Percentiles rank a stretch among this genome's conserved stretches.
These are phyloP conservation scores for Rhizopogon sp. DNA, from an alignment of 768 basidiomycete species.

Conservation along the genomic window DNA sequence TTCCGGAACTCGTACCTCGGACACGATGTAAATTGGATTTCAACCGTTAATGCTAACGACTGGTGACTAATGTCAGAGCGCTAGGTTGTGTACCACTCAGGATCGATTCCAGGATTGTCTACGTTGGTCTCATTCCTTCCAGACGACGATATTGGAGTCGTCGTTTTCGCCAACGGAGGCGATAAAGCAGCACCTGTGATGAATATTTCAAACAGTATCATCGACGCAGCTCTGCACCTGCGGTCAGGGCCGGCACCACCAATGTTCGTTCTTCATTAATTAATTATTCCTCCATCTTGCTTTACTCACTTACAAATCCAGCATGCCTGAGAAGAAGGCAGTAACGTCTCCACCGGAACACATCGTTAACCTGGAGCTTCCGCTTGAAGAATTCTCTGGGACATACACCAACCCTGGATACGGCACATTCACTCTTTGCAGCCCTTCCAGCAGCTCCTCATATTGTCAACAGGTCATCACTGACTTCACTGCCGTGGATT, in stretches of 20 bases:
- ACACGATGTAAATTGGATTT: slow-evolving; percentile 30
- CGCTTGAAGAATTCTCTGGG: slow-evolving; percentile 27
- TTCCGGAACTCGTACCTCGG: slow-evolving; percentile 32
- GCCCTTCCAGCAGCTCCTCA: slow-evolving; percentile 15
- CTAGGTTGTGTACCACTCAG: slow-evolving; percentile 31
- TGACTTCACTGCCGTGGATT: slow-evolving; percentile 25
- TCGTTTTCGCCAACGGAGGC: slow-evolving; percentile 28
- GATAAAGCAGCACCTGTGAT: slow-evolving; percentile 10
- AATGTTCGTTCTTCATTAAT: slow-evolving; percentile 3
- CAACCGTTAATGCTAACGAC: not conserved
- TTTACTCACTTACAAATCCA: slow-evolving; percentile 1
- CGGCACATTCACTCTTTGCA: slow-evolving; percentile 32
- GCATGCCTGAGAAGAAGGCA: not conserved
- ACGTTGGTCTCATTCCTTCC: slow-evolving; percentile 29
- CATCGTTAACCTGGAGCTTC: not conserved
- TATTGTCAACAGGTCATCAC: slow-evolving; percentile 20
- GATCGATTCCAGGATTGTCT: slow-evolving; percentile 30
- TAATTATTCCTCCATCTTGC: not conserved
- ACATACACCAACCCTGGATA: slow-evolving; percentile 35
- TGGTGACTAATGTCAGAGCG: not conserved
- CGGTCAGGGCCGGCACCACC: not conserved
- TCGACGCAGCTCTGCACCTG: slow-evolving; percentile 19
- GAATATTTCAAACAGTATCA: slow-evolving; percentile 11
- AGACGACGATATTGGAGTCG: slow-evolving; percentile 29
- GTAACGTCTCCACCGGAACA: not conserved